Evolutionary conservation across 148 eudicot genomes (phyloP).

Genomic region (Rhododendron mucronatum): DNA sequence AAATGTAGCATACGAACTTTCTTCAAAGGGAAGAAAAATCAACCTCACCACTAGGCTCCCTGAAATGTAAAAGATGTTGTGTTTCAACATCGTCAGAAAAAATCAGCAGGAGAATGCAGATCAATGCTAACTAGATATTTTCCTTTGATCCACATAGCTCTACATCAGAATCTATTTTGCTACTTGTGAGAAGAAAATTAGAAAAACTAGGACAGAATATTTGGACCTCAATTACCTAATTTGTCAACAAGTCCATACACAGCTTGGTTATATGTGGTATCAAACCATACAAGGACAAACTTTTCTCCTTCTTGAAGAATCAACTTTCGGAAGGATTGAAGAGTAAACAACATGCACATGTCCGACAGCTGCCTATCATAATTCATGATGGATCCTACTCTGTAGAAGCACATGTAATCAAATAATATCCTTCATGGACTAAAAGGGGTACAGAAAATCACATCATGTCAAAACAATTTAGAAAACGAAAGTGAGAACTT

Average conservation of each 20-base stretch:
- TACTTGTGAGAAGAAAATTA: background rate
- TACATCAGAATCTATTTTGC: background rate
- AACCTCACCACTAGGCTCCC: conserved; percentile 98
- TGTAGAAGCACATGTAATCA: conserved; percentile 26
- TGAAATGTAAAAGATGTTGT: conserved; percentile 28
- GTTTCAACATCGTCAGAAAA: background rate
- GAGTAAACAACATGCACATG: conserved; percentile 78
- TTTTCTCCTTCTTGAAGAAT: conserved; percentile 99
- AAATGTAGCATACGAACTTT: conserved; percentile 89
- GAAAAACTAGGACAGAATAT: background rate
- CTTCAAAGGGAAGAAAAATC: conserved; percentile 96
- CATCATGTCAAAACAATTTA: background rate
- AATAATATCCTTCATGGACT: background rate
- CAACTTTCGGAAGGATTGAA: conserved; percentile 81
- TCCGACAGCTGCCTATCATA: conserved; percentile 63
- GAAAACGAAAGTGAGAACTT: background rate
- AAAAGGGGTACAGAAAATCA: conserved; percentile 5
- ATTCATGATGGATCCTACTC: conserved; percentile 35
- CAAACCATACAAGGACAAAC: conserved; percentile 95
- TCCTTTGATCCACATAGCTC: background rate
- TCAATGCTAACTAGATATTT: background rate
- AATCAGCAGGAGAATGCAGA: background rate
- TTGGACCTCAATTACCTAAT: conserved; percentile 52
- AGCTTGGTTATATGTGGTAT: conserved; percentile 96
- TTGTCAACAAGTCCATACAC: conserved; percentile 97